Base-by-base conservation (phyloP, 768 basidiomycete genomes). In the Mycena vitilis region DNA sequence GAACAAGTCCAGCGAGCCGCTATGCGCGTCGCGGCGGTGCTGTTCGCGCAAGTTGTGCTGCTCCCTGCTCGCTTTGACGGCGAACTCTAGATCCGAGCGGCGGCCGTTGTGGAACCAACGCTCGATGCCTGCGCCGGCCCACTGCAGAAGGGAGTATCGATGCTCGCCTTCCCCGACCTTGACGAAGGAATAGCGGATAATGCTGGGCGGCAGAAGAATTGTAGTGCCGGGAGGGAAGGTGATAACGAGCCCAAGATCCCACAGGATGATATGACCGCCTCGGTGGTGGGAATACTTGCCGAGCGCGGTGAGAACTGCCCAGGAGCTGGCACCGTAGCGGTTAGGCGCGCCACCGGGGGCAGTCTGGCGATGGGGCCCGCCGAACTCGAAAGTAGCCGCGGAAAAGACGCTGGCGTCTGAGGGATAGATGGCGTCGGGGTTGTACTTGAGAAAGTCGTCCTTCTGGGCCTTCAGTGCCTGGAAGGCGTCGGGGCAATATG, bases 151-250 rank as follows among this genome's bases (percentile, higher is more conserved):
- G 5, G 60, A 38, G 38, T 61, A 61, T 5, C 49, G 60, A 5
- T 25, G 37, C 7, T 61, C 60, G 16, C 25, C 22, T 1, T 13
- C 36, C 5, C 60, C 36, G 8, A 61, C 60, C 12, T 49, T 61
- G 22, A 61, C 60, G 23, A 61, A 61, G 2, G 60, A 61, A 22
- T 61, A 61, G 0, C 60, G 60, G 34, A 61, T n/a, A 2, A 61
- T 15, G 37, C 48, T 49, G 12, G 60, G 8, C 13, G 60, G 60
- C 37, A 61, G 10, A 22, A 61, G 60, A 44, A 61, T 61, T 30
- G 45, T 30, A 1, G 59, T 34, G 30, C 59, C 59, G 1, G 47
- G 22, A 1, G 59, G 59, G 47, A 60, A 60, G 7, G 47, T 20
- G 10, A 60, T 34, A 2, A 60, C 59, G 23, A 60, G 47, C 1